A percentile compares a stretch with the other conserved stretches of the same genome.
phyloP scores from a whole-genome alignment of 495 filamentous ascomycete genomes.

The Thermochaetoides thermophila region DNA sequence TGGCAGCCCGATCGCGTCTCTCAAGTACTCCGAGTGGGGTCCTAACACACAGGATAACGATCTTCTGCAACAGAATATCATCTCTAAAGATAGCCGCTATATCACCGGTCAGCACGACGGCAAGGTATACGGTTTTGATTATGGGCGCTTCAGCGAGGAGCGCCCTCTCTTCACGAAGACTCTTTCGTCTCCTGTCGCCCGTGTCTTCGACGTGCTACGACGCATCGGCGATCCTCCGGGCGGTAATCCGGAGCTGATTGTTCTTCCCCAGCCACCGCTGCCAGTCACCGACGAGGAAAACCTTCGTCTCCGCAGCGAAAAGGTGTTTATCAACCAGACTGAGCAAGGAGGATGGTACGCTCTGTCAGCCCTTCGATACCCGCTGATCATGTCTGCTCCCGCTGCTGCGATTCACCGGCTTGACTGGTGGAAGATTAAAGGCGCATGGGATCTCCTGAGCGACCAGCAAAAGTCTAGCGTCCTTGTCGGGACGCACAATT shows the following conservation, averaged over 20 bases:
- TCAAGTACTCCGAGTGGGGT: conserved; percentile 90
- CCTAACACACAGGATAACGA: conserved; percentile 86
- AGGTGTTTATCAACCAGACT: conserved; percentile 79
- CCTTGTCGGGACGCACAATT: conserved; percentile 32
- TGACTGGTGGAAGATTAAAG: conserved; percentile 34
- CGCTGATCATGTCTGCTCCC: conserved; percentile 61
- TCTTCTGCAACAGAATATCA: conserved; percentile 63
- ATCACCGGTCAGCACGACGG: conserved; percentile 81
- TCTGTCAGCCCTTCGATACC: conserved; percentile 76
- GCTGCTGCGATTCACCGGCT: conserved; percentile 49
- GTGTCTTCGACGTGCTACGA: conserved; percentile 81
- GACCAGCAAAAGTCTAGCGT: conserved; percentile 21
- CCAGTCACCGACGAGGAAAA: conserved; percentile 43
- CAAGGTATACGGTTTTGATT: conserved; percentile 67
- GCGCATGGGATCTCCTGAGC: conserved; percentile 19
- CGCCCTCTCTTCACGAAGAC: conserved; percentile 39
- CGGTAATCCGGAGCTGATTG: conserved; percentile 49
- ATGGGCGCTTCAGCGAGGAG: conserved; percentile 27
- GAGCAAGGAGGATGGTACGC: conserved; percentile 83
- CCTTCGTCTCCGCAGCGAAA: conserved; percentile 41
- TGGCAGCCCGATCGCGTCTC: conserved; percentile 65
- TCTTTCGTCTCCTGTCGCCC: conserved; percentile 68
- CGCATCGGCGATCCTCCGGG: conserved; percentile 42
- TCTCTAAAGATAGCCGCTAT: conserved; percentile 74
- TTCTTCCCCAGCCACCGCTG: conserved; percentile 72